Evolutionary conservation across 345 rosid genomes (phyloP).

Genomic region (Eutrema heterophyllum): DNA sequence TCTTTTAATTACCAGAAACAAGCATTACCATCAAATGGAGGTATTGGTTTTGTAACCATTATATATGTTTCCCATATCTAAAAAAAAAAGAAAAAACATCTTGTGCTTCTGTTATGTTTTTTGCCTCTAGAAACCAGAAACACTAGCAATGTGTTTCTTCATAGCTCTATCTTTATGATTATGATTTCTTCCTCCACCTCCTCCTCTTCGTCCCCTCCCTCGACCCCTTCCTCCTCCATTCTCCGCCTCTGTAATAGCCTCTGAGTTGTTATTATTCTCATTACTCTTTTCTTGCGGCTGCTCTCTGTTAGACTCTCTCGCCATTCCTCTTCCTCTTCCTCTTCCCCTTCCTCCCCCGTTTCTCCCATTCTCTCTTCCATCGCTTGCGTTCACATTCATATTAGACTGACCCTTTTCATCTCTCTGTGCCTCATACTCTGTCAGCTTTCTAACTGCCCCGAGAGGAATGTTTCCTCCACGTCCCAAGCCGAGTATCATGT

Average conservation of each 20-base stretch:
- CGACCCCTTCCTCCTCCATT: slow-evolving; percentile 44
- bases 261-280: slow-evolving; percentile 24
- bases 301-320: slow-evolving; percentile 15
- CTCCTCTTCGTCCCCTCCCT: slow-evolving; percentile 61
- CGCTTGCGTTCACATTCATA: slow-evolving; percentile 21
- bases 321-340: slow-evolving; percentile 48
- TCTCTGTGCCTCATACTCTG: slow-evolving; percentile 37
- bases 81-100: neutral
- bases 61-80: neutral
- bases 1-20: slow-evolving; percentile 13
- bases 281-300: slow-evolving; percentile 8
- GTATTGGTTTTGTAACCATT: neutral
- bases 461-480: slow-evolving; percentile 85
- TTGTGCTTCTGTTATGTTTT: neutral
- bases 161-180: slow-evolving; percentile 69
- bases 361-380: slow-evolving; percentile 34
- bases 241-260: slow-evolving; percentile 31
- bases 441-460: slow-evolving; percentile 66
- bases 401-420: slow-evolving; percentile 28
- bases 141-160: slow-evolving; percentile 64
- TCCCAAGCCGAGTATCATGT: slow-evolving; percentile 72
- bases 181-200: slow-evolving; percentile 54
- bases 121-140: slow-evolving; percentile 46
- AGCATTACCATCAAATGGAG: neutral
- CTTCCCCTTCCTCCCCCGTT: slow-evolving; percentile 46